phyloP scores from a whole-genome alignment of 75 land plant genomes.

The Pinus tabuliformis region DNA sequence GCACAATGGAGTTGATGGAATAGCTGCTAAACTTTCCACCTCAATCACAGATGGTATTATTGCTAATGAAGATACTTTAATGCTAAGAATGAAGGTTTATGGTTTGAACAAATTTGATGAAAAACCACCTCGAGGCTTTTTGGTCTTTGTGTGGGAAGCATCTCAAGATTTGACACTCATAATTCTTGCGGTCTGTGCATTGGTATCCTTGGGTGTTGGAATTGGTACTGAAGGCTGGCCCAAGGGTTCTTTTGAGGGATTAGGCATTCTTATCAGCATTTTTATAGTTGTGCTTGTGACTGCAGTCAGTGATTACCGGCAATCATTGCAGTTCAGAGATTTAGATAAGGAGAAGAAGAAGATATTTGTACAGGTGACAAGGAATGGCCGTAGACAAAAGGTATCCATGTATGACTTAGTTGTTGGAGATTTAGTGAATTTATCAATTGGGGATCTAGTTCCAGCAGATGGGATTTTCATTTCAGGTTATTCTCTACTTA shows the following conservation, averaged over 20 bases:
- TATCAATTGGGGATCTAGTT: conserved; percentile 85
- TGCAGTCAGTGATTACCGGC: conserved; percentile 90
- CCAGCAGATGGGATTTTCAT: conserved; percentile 86
- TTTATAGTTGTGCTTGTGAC: conserved; percentile 89
- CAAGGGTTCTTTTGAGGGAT: conserved; percentile 88
- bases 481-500: conserved; percentile 74
- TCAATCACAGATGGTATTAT: conserved; percentile 57
- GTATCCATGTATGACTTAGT: conserved; percentile 75
- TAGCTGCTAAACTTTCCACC: conserved; percentile 67
- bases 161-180: conserved; percentile 86
- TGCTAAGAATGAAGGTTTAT: conserved; percentile 46
- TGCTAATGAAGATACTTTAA: conserved; percentile 28
- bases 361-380: conserved; percentile 69
- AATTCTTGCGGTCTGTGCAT: conserved; percentile 74
- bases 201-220: conserved; percentile 82
- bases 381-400: conserved; percentile 65
- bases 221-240: conserved; percentile 83
- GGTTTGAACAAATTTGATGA: conserved; percentile 83
- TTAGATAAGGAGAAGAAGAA: conserved; percentile 95
- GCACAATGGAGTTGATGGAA: conserved; percentile 65
- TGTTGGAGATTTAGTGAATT: conserved; percentile 81
- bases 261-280: conserved; percentile 87
- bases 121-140: conserved; percentile 58
- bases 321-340: conserved; percentile 88
- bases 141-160: conserved; percentile 93